Evolutionary conservation across 2,329 filamentous ascomycete genomes (phyloP).

Genomic region (Colletotrichum destructivum): DNA sequence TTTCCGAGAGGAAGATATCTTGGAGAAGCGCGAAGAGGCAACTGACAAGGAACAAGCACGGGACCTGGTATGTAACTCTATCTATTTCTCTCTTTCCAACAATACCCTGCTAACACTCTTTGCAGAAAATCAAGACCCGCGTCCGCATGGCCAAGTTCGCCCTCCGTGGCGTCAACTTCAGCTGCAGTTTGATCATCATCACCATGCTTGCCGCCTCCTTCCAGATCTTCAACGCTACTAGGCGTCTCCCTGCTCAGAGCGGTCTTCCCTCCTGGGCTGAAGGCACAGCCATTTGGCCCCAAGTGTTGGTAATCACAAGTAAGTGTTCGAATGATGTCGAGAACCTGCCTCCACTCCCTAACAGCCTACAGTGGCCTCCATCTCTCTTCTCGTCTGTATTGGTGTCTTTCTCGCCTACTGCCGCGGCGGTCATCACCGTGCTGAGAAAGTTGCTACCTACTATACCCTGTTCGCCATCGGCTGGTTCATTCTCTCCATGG

Average conservation of each 20-base stretch:
- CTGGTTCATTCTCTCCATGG: conserved; percentile 93
- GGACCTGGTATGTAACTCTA: conserved; percentile 79
- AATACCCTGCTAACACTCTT: conserved; percentile 45
- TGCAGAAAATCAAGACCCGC: conserved; percentile 90
- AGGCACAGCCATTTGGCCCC: conserved; percentile 88
- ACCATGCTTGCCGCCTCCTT: conserved; percentile 92
- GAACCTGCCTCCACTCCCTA: neutral
- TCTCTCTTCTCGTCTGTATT: conserved; percentile 86
- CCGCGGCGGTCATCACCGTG: conserved; percentile 87
- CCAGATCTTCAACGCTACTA: conserved; percentile 92
- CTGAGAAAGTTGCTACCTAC: conserved; percentile 94
- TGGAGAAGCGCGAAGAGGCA: conserved; percentile 86
- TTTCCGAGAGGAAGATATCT: conserved; percentile 86
- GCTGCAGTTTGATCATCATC: conserved; percentile 94
- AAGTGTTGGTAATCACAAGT: conserved; percentile 80
- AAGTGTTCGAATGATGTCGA: neutral
- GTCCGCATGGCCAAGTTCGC: conserved; percentile 95
- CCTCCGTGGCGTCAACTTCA: conserved; percentile 96
- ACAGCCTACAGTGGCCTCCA: conserved; percentile 71
- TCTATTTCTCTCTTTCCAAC: too few relatives aligned
- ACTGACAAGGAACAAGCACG: conserved; percentile 91
- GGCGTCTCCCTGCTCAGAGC: conserved; percentile 80
- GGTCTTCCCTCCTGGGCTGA: conserved; percentile 87
- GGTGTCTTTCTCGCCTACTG: conserved; percentile 89
- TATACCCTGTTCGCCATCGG: conserved; percentile 94